Base-by-base conservation (phyloP, 1,284 basidiomycete species). In the Ceratorhiza oryzae-sativae region DNA sequence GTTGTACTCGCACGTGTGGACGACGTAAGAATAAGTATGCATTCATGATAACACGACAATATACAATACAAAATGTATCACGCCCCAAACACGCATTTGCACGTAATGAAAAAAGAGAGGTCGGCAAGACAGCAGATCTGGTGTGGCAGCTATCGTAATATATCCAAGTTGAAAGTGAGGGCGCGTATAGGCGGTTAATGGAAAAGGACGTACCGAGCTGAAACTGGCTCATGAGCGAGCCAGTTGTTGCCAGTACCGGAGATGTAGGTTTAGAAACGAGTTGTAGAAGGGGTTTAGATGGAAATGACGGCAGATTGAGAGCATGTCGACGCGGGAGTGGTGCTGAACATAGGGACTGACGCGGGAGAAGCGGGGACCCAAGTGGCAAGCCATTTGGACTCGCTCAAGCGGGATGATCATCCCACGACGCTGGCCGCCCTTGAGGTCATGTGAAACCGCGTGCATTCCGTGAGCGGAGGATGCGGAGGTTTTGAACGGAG, bases 331-430 rank as follows among this genome's bases (percentile, higher is more conserved):
- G 6, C 46, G 46, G 8, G 46, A 49, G 18, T 49, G 46, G 18
- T 8, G 46, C 8, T 25, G 46, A n/a, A 49, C 46, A 25, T 49
- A n/a, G 8, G 46, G 6, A n/a, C 23, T n/a, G 18, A 49, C 23
- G 8, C n/a, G 46, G 18, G 46, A 49, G 41, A 45, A 61, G 12
- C 39, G n/a, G 25, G 59, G 59, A 20, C 36, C 59, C 18, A 61
- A 39, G 59, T 61, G 59, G 41, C 59, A 61, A 27, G 59, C 39
- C 59, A 61, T 61, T 13, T 4, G 2, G 6, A 61, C 25, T 8
- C 8, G 20, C 39, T 34, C 23, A 3, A 61, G n/a, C 8, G 59
- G 59, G 15, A 61, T 39, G 3, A 61, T n/a, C 59, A 34, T 59
- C 10, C 59, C 39, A 9, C 9, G 8, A 20, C 56, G 27, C 32